phyloP scores from a whole-genome alignment of 2,329 filamentous ascomycete genomes.

The Amphichorda felina region DNA sequence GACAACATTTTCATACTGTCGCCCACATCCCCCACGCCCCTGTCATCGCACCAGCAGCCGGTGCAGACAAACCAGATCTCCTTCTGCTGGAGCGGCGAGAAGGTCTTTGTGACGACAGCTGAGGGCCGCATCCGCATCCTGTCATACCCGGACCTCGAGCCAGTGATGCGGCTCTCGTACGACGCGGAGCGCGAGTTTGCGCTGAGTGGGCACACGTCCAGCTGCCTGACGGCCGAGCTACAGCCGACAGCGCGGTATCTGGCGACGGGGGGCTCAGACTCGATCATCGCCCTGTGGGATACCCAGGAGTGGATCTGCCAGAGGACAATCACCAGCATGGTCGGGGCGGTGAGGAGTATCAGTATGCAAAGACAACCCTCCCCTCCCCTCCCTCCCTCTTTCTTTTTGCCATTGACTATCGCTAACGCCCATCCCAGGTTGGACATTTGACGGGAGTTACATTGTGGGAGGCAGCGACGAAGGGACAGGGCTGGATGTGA shows the following conservation, averaged over 20 bases:
- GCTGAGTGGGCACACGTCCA: constrained; percentile 61
- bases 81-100: constrained; percentile 62
- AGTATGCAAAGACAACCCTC: constrained; percentile 36
- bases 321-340: constrained; percentile 57
- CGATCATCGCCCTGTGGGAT: constrained; percentile 67
- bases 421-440: constrained; percentile 52
- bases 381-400: neutral
- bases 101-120: constrained; percentile 58
- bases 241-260: constrained; percentile 61
- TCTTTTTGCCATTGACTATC: neutral
- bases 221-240: constrained; percentile 56
- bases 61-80: constrained; percentile 60
- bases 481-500: constrained; percentile 54
- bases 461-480: constrained; percentile 65
- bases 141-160: constrained; percentile 52
- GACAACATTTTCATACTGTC: constrained; percentile 53
- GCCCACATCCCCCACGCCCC: constrained; percentile 40
- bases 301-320: constrained; percentile 67
- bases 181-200: constrained; percentile 37
- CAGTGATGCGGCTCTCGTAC: constrained; percentile 36
- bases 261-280: constrained; percentile 65
- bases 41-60: constrained; percentile 47
- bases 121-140: constrained; percentile 62
- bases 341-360: constrained; percentile 57
- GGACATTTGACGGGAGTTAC: constrained; percentile 68